These are phyloP conservation scores for Rhinocladiella mackenziei DNA, from an alignment of 2,329 filamentous ascomycete species.

Conservation along the genomic window DNA sequence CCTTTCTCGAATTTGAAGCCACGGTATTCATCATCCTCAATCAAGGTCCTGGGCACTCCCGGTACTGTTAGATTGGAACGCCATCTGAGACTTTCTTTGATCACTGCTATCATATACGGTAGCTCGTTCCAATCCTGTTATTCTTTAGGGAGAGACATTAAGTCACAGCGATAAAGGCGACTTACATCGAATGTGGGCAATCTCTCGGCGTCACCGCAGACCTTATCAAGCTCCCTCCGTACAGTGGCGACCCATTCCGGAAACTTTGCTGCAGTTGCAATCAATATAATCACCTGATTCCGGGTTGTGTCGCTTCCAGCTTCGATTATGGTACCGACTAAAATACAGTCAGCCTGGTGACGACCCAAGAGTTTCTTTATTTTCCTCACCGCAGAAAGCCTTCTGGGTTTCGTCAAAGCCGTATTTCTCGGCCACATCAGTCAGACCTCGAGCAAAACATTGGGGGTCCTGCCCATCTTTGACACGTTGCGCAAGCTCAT, in stretches of 20 bases:
- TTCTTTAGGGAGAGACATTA: neutral
- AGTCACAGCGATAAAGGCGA: too few species aligned
- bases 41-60: conserved; percentile 11
- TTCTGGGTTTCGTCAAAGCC: conserved; percentile 12
- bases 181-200: conserved; percentile 9
- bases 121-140: conserved; percentile 29
- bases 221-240: conserved; percentile 10
- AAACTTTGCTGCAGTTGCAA: conserved; percentile 12
- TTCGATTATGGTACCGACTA: conserved; percentile 14
- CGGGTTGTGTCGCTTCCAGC: conserved; percentile 16
- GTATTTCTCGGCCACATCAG: conserved; percentile 7
- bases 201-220: conserved; percentile 9
- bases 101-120: conserved; percentile 34
- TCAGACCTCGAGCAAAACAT: conserved; percentile 13
- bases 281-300: conserved; percentile 8
- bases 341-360: too few species aligned
- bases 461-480: conserved; percentile 10
- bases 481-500: conserved; percentile 13
- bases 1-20: conserved; percentile 38
- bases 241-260: conserved; percentile 12
- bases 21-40: conserved; percentile 32
- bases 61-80: conserved; percentile 27
- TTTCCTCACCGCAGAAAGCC: conserved; percentile 14
- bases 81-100: conserved; percentile 36
- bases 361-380: too few species aligned